A percentile compares a stretch with the other conserved stretches of the same genome.
These are phyloP conservation scores for Tylopilus cervinicoccineus DNA, from an alignment of 768 basidiomycete genomes.

Conservation along the genomic window DNA sequence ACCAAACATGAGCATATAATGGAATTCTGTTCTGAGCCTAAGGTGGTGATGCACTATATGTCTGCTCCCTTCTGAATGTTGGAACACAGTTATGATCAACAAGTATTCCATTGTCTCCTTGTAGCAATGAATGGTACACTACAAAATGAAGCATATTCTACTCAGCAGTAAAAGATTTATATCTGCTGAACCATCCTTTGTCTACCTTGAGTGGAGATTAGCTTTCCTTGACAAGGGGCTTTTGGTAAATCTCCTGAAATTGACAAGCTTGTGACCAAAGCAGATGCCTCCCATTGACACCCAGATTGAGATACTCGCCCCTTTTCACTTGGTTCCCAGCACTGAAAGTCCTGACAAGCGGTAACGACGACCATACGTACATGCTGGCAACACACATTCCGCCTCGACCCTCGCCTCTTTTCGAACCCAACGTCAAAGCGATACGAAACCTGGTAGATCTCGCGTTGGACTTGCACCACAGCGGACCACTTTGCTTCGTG, in stretches of 20 bases:
- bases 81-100: too few species aligned
- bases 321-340: background rate
- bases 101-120: background rate
- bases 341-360: background rate
- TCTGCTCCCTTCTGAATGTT: too few species aligned
- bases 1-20: too few species aligned
- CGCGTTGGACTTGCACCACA: constrained; percentile 24
- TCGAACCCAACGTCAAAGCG: constrained; percentile 28
- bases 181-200: constrained; percentile 28
- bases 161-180: background rate
- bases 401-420: constrained; percentile 28
- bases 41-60: too few species aligned
- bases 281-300: background rate
- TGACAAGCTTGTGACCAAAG: background rate
- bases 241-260: background rate
- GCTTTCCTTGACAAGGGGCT: background rate
- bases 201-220: background rate
- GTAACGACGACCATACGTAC: background rate
- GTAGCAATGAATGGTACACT: background rate
- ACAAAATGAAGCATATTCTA: background rate
- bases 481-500: constrained; percentile 14
- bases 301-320: background rate
- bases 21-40: too few species aligned
- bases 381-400: too few species aligned
- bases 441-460: constrained; percentile 32